These are phyloP conservation scores for Chlamydomonas incerta DNA, from an alignment of 139 green algal genomes.

Conservation along the genomic window DNA sequence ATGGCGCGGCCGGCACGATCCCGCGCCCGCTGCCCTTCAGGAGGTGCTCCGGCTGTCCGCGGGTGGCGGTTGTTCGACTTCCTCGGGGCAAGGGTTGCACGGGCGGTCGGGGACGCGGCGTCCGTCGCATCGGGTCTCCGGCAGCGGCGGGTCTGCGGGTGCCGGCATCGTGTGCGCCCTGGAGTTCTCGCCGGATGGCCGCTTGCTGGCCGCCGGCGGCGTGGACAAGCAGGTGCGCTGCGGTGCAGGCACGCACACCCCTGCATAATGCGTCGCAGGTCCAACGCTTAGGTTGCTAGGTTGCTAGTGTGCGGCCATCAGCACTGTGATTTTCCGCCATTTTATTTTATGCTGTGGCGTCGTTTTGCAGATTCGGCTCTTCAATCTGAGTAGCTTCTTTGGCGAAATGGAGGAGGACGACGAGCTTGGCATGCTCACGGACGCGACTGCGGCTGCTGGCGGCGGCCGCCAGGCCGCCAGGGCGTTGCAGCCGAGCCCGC, in stretches of 20 bases:
- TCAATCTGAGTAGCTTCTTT: slow-evolving; percentile 48
- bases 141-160: background rate
- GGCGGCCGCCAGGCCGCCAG: too few relatives aligned
- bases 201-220: slow-evolving; percentile 75
- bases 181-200: slow-evolving; percentile 73
- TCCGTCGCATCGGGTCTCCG: background rate
- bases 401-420: slow-evolving; percentile 21
- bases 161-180: slow-evolving; percentile 71
- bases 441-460: background rate
- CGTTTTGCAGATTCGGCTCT: slow-evolving; percentile 29
- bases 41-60: slow-evolving; percentile 19
- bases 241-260: too few relatives aligned
- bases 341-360: too few relatives aligned
- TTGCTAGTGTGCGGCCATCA: too few relatives aligned
- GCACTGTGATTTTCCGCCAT: too few relatives aligned
- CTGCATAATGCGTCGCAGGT: too few relatives aligned
- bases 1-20: background rate
- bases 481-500: too few relatives aligned
- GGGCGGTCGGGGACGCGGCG: background rate
- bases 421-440: slow-evolving; percentile 40
- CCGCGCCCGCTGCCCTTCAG: slow-evolving; percentile 4
- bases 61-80: background rate
- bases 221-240: slow-evolving; percentile 80
- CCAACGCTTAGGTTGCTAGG: too few relatives aligned
- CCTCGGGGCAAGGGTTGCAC: background rate